These are phyloP conservation scores for Leccinum arenicola DNA, from an alignment of 768 basidiomycete genomes.

Conservation along the genomic window DNA sequence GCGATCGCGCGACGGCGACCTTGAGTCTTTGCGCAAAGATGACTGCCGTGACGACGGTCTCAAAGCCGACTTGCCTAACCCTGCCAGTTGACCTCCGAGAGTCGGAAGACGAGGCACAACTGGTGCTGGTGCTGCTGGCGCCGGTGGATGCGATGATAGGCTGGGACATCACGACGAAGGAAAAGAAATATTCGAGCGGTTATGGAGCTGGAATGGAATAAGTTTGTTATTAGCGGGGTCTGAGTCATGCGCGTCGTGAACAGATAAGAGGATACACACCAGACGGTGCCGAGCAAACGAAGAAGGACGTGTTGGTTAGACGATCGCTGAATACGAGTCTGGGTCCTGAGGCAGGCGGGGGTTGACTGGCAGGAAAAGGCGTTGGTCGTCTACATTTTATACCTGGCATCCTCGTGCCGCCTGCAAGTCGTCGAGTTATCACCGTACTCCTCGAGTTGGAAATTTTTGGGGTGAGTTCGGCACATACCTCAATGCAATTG, in stretches of 20 bases:
- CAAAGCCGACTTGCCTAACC: conserved; percentile 18
- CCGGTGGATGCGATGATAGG: not conserved
- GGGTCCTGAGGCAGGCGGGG: not conserved
- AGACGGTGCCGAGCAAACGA: not conserved
- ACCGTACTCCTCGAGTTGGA: not conserved
- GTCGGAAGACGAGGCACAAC: not conserved
- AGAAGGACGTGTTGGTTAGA: not conserved
- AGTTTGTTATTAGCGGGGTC: not conserved
- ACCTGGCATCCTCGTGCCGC: conserved; percentile 3
- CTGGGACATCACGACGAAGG: conserved; percentile 3
- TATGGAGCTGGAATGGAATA: not conserved
- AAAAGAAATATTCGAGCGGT: not conserved
- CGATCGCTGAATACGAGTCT: not conserved
- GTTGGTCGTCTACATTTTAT: conserved; percentile 13
- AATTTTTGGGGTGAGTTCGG: not conserved
- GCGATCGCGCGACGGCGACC: conserved; percentile 14
- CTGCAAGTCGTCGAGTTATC: not conserved
- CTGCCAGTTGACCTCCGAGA: not conserved
- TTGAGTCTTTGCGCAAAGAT: conserved; percentile 25
- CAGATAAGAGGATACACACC: conserved; percentile 5
- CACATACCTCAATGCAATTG: not conserved
- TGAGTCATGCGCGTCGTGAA: not conserved
- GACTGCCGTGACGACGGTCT: conserved; percentile 22
- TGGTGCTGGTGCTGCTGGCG: not conserved
- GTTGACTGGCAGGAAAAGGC: not conserved